phyloP scores from a whole-genome alignment of 1,284 basidiomycete species.

The Rugosomyces carneus region DNA sequence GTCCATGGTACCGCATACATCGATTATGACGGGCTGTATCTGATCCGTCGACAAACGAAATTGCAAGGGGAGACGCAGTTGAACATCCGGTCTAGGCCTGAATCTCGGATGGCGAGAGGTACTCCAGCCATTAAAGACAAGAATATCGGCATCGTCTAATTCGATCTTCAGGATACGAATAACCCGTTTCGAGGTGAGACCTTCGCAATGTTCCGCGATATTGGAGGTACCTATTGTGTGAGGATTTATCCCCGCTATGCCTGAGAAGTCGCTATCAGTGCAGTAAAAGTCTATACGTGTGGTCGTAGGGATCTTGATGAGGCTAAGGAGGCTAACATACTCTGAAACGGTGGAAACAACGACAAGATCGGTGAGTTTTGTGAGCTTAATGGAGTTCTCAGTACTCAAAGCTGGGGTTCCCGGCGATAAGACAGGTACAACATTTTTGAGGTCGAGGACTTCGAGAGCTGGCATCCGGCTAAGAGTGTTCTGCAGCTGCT shows the following conservation, averaged over 20 bases:
- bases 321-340: constrained; percentile 17
- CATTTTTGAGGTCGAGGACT: constrained; percentile 18
- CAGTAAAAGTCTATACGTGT: constrained; percentile 16
- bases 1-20: constrained; percentile 15
- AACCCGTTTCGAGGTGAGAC: constrained; percentile 5
- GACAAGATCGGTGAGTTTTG: constrained; percentile 15
- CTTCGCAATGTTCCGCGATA: constrained; percentile 3
- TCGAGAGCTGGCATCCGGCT: constrained; percentile 19
- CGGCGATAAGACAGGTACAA: constrained; percentile 13
- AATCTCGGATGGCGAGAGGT: constrained; percentile 2
- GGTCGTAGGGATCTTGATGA: constrained; percentile 15
- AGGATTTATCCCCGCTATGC: constrained; percentile 15
- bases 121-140: constrained; percentile 16
- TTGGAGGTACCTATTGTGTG: constrained; percentile 2
- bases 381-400: constrained; percentile 14
- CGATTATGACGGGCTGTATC: constrained; percentile 8
- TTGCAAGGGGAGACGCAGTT: constrained; percentile 15
- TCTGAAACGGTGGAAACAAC: constrained; percentile 16
- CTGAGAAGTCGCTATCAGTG: constrained; percentile 14
- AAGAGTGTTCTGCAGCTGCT: constrained; percentile 18
- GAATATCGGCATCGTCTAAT: constrained; percentile 9
- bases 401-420: constrained; percentile 1
- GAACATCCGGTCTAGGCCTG: constrained; percentile 9
- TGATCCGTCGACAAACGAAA: constrained; percentile 2
- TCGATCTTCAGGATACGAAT: constrained; percentile 14